Percentiles rank a stretch among this genome's conserved stretches.
Conservation (phyloP, 1,284 basidiomycete species). For the Pyrrhoderma lamaoense region DNA sequence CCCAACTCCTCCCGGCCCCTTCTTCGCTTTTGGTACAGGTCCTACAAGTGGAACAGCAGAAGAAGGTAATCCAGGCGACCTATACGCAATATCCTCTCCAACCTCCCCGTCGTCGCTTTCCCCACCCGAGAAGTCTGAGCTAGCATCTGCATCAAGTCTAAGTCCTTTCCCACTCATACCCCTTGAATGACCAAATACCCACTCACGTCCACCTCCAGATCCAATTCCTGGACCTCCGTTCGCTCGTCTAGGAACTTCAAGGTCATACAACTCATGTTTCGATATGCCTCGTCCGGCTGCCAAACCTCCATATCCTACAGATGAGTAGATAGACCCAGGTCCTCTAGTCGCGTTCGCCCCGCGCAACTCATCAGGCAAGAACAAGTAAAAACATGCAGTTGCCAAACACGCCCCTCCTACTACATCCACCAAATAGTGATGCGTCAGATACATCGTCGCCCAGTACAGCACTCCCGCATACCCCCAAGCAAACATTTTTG, state of each 20-base stretch:
- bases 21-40: conserved; percentile 17
- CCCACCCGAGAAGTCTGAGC: conserved; percentile 33
- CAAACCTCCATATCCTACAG: neutral
- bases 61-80: conserved; percentile 45
- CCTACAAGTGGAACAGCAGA: conserved; percentile 31
- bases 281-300: conserved; percentile 25
- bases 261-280: conserved; percentile 71
- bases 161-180: conserved; percentile 28
- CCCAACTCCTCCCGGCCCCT: conserved; percentile 19
- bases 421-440: conserved; percentile 97
- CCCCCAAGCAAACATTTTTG: conserved; percentile 65
- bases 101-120: conserved; percentile 54
- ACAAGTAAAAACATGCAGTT: conserved; percentile 81
- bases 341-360: conserved; percentile 47
- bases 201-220: neutral
- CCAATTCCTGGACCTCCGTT: conserved; percentile 6
- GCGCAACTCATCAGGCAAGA: conserved; percentile 75
- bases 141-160: conserved; percentile 30
- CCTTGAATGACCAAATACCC: conserved; percentile 16
- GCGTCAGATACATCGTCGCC: conserved; percentile 98
- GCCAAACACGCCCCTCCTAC: conserved; percentile 91
- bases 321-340: conserved; percentile 30
- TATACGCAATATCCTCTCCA: conserved; percentile 53
- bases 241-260: conserved; percentile 39
- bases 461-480: conserved; percentile 92